phyloP scores from a whole-genome alignment of 2,329 filamentous ascomycete genomes.

The Exophiala sp. region DNA sequence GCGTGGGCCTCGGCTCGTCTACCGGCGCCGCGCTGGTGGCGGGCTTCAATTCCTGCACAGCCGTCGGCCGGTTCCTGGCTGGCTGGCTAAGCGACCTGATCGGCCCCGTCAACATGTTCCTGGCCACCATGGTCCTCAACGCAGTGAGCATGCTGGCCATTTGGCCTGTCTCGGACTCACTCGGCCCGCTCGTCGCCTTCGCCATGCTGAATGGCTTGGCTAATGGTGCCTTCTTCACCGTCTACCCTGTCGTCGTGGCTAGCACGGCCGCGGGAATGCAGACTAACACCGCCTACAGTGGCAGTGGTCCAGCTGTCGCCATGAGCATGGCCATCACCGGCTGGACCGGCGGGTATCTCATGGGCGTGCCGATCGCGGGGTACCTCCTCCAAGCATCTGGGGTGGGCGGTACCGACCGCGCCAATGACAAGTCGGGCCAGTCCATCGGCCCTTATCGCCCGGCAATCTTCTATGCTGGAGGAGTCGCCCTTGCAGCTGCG shows the following conservation, averaged over 20 bases:
- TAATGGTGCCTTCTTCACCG: constrained; percentile 57
- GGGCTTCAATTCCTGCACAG: too few species aligned
- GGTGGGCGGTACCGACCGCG: constrained; percentile 33
- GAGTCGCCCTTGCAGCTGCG: constrained; percentile 45
- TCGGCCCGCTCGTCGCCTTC: constrained; percentile 52
- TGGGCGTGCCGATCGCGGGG: constrained; percentile 56
- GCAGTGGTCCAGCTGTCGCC: constrained; percentile 43
- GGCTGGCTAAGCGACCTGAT: too few species aligned
- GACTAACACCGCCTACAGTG: constrained; percentile 32
- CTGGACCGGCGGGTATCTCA: constrained; percentile 57
- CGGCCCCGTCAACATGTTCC: too few species aligned
- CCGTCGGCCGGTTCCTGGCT: too few species aligned
- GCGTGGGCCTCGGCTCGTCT: too few species aligned
- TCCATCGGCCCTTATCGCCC: constrained; percentile 50
- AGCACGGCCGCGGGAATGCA: constrained; percentile 48
- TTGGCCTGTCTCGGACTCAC: constrained; percentile 48
- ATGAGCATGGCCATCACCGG: constrained; percentile 59
- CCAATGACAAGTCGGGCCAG: constrained; percentile 28
- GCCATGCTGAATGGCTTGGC: constrained; percentile 55
- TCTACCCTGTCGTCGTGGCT: constrained; percentile 59
- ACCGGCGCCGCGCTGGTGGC: too few species aligned
- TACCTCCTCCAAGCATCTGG: constrained; percentile 54
- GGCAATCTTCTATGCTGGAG: constrained; percentile 58
- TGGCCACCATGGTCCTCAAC: too few species aligned
- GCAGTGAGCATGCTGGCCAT: too few species aligned